phyloP scores from a whole-genome alignment of 2,329 filamentous ascomycete genomes.

The Sporothrix protearum region DNA sequence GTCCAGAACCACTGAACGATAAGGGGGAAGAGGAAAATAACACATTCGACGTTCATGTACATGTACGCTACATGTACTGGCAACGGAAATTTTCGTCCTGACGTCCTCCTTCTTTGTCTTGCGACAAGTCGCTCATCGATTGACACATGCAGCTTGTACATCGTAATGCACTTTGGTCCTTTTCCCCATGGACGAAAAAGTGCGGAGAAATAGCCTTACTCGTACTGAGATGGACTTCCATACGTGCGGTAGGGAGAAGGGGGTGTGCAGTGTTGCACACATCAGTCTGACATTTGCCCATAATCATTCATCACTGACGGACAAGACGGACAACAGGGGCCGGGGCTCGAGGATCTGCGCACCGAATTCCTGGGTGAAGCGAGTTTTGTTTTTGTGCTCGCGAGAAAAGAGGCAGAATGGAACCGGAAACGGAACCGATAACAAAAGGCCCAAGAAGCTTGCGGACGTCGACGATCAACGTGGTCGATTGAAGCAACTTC shows the following conservation, averaged over 20 bases:
- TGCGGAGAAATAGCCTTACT: background rate
- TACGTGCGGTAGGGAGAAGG: background rate
- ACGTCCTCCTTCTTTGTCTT: background rate
- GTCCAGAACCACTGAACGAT: background rate
- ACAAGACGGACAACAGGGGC: slow-evolving; percentile 1
- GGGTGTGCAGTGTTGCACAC: background rate
- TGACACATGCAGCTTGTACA: background rate
- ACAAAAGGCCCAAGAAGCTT: background rate
- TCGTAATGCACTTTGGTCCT: background rate
- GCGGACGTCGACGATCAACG: background rate
- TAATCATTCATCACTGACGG: no score
- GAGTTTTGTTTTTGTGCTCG: background rate
- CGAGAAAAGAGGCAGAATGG: background rate
- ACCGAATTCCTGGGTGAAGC: slow-evolving; percentile 12
- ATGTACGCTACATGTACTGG: no score
- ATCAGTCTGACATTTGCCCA: background rate
- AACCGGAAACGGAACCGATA: background rate
- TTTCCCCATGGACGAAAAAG: background rate
- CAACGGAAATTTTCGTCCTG: background rate
- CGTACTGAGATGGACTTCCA: background rate
- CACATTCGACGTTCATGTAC: no score
- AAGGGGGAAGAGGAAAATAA: background rate
- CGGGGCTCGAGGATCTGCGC: background rate
- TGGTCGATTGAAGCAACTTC: background rate
- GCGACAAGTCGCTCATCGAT: background rate